These are phyloP conservation scores for Quercus tomentella DNA, from an alignment of 331 rosid genomes.

Conservation along the genomic window DNA sequence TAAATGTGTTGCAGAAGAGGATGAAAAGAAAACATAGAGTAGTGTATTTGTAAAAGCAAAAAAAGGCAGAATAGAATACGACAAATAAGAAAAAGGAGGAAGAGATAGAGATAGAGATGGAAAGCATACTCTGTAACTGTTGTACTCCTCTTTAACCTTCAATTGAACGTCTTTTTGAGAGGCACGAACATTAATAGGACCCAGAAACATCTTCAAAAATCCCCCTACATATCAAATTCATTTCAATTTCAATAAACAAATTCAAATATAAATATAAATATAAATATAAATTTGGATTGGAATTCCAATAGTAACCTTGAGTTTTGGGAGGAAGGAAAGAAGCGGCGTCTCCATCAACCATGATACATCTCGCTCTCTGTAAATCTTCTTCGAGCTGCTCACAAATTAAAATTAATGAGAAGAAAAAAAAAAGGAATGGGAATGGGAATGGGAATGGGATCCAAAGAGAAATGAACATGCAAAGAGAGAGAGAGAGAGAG, in stretches of 20 bases:
- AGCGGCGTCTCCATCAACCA: constrained; percentile 84
- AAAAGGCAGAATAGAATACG: no score
- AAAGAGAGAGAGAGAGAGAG: neutral
- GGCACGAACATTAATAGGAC: constrained; percentile 96
- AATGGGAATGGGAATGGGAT: neutral
- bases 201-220: constrained; percentile 92
- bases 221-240: constrained; percentile 35
- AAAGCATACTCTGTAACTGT: constrained; percentile 73
- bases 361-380: constrained; percentile 65
- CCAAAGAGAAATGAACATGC: neutral
- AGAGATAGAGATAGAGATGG: neutral
- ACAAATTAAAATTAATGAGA: neutral
- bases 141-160: constrained; percentile 98
- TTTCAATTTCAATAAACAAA: neutral
- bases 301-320: constrained; percentile 25
- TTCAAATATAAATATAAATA: no score
- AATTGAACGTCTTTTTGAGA: constrained; percentile 79
- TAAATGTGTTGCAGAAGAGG: no score
- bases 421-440: no score
- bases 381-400: constrained; percentile 80
- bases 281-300: no score
- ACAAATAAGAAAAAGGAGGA: no score
- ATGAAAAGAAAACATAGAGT: no score
- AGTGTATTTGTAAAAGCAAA: no score
- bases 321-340: constrained; percentile 70